Evolutionary conservation across 768 basidiomycete species (phyloP), one percentile per base, ranked within the genome.

Genomic region (Trametes maxima): DNA sequence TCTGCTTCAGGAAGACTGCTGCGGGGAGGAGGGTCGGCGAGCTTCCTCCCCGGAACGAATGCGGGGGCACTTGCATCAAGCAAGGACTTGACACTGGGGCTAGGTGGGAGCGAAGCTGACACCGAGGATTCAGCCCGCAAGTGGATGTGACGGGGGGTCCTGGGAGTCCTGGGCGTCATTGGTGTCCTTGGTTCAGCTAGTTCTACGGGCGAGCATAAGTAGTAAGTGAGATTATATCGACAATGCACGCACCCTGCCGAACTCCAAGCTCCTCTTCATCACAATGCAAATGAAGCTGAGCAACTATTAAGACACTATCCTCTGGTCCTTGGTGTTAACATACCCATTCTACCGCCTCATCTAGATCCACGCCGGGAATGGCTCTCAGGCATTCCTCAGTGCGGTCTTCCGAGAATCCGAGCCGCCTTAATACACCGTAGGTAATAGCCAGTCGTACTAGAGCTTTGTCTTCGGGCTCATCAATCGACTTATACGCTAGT

Each of bases 331-430:
- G 51, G 52, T 22, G 25, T 19, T 36, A 19, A 72, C 85, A 57
- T 65, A 96, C 94, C 96, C 96, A 98, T 70, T 95, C 89, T 54
- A 90, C 82, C 11, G 92, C 94, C 53, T 94, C 90, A 16, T 98
- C 95, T n/a, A 94, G 76, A 24, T 92, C 91, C 35, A 89, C 75
- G 13, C 87, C 83, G 25, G 77, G 73, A 25, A 93, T 84, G 6
- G 80, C 73, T 52, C 77, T 74, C 46, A 98, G 73, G 71, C 94
- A 97, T 66, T 89, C 81, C 50, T 84, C 79, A 6, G 94, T 88
- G 54, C 83, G 77, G 12, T 79, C 80, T 67, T 91, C 86, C 1
- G 81, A 73, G 70, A 94, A 94, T 3, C 92, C 92, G 22, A 95
- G 78, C 49, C 90, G 82, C 63, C 89, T 79, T 24, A 98, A 77